Evolutionary conservation across 495 filamentous ascomycete genomes (phyloP), one percentile per base, ranked within the genome.

Genomic region (Pseudomonodictys pantanalensis): DNA sequence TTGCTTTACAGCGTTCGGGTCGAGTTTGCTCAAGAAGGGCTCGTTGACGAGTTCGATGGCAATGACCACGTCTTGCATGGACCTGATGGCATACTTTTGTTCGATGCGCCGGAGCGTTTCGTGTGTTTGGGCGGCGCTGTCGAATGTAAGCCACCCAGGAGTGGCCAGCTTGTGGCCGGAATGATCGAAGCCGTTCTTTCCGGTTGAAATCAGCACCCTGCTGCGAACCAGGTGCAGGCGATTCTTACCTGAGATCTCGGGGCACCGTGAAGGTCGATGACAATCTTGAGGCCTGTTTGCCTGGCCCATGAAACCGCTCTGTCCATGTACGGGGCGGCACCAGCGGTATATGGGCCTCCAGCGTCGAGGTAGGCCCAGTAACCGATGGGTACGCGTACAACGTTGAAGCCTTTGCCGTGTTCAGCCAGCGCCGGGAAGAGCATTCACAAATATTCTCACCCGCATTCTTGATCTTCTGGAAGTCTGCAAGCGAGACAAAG

Each of bases 41-140:
- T 91, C 88, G 68, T 92, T 91, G 44, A 91, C 72, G 7, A 88
- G 79, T 67, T 90, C 82, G 64, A 92, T 86, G 0, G 81, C 77
- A 10, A 83, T 80, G 18, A 92, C 85, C 1, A 87, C 83, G 56
- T 88, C 83, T 50, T 77, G 75, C 67, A 84, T 79, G 5, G 60
- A 62, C 0, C 76, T 38, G 17, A 42, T 56, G 15, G 72, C 76
- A 68, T 88, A 91, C 29, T 83, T 81, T 20, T 76, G 52, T 11
- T 81, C 79, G 11, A 92, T 73, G 11, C 62, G 73, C 22, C 76
- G 45, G 28, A 90, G 73, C 8, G 84, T 83, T 22, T 71, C 67
- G 38, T 87, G 60, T 0, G 86, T 88, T 41, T 82, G 70, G 0
- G 71, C 48, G 18, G 84, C 77, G n/a, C 76, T 86, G 60, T 81